Evolutionary conservation across 805 yeast species (phyloP), one percentile per base, ranked within the genome.

Genomic region (Ogataea corticis): DNA sequence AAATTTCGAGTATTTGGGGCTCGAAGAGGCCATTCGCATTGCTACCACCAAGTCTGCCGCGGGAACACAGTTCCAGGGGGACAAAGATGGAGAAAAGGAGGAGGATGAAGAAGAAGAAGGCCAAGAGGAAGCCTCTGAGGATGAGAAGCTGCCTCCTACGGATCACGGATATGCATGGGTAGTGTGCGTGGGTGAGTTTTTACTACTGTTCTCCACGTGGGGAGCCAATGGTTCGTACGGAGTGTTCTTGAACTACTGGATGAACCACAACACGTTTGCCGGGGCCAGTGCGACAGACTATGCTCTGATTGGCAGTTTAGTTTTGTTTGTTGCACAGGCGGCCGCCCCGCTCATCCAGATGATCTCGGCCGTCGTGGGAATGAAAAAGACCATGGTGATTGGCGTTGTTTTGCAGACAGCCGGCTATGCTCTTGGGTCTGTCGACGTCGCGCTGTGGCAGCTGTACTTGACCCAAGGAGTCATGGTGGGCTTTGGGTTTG

Each of bases 151-250:
- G 9, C 70, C 71, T 0, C 79, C 80, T 11, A 36, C 45, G n/a
- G 62, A 72, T 57, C 79, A 80, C 17, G 87, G 87, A 0, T 80
- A 81, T 52, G 83, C 83, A 3, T 83, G 87, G 87, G 75, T 79
- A 0, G 46, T 58, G 19, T 46, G 55, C 11, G 68, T 76, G 10
- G 71, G 73, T 14, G 50, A 71, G 17, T 75, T 78, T 33, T 69
- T 74, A 1, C 65, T 72, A 14, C 45, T 76, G n/a, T 60, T 80
- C 49, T 63, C 75, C 18, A 76, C 87, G 0, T 84, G 88, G 88
- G 91, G 91, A 3, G 73, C 80, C 55, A 82, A 81, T 49, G 66
- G 75, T 9, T 79, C 80, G 12, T 84, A 75, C 59, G 87, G 86
- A 41, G 78, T 83, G 2, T 81, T 77, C 51, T 63, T 84, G 29